phyloP scores from a whole-genome alignment of 2,329 filamentous ascomycete genomes.

The Cladosporium halotolerans region DNA sequence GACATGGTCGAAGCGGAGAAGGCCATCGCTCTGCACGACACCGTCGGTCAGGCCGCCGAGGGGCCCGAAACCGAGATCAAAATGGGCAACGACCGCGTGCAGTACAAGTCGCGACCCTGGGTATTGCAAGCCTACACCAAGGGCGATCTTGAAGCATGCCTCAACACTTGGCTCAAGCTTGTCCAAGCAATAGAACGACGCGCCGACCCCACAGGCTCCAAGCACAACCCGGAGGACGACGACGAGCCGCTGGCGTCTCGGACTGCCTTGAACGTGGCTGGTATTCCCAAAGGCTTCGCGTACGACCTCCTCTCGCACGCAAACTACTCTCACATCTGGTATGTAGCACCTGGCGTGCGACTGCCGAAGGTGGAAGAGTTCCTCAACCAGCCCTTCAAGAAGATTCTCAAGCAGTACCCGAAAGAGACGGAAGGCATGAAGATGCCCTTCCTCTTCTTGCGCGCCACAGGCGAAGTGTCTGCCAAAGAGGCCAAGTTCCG shows the following conservation, averaged over 20 bases:
- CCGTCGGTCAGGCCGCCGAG: conserved; percentile 10
- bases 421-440: conserved; percentile 29
- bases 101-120: conserved; percentile 26
- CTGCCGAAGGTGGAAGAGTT: conserved; percentile 30
- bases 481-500: conserved; percentile 31
- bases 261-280: conserved; percentile 26
- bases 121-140: conserved; percentile 28
- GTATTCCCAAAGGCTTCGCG: conserved; percentile 27
- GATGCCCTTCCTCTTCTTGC: conserved; percentile 29
- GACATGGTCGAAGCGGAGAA: conserved; percentile 32
- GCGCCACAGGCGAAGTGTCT: conserved; percentile 25
- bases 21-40: conserved; percentile 27
- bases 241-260: conserved; percentile 24
- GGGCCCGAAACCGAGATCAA: conserved; percentile 15
- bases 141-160: conserved; percentile 24
- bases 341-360: conserved; percentile 28
- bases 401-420: conserved; percentile 23
- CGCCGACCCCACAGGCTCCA: conserved; percentile 17
- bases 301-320: conserved; percentile 28
- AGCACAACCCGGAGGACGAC: conserved; percentile 21
- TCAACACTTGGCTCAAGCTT: conserved; percentile 26
- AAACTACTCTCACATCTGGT: conserved; percentile 26
- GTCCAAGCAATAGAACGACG: conserved; percentile 25
- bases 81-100: conserved; percentile 14
- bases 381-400: conserved; percentile 29